Base-by-base conservation (phyloP, 1,284 basidiomycete genomes). In the Kwoniella shivajii region DNA sequence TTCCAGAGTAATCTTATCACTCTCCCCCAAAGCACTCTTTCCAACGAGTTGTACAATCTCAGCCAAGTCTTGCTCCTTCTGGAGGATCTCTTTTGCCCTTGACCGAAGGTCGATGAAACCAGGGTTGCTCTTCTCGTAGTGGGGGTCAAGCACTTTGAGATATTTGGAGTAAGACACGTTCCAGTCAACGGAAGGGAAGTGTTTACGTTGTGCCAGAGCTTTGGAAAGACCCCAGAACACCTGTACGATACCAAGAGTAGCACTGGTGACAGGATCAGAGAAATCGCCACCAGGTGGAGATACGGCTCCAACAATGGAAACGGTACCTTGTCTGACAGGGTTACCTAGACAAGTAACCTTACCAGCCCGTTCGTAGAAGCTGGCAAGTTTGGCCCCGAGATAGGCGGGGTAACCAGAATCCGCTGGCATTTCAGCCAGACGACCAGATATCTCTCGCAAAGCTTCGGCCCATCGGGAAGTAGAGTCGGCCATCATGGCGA, bases 401-500 rank as follows among this genome's bases (percentile, higher is more conserved):
- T 99, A 99, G 5, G 96, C 96, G 50, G 96, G 96, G 80, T 99
- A 99, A 64, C 93, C 93, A 38, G 95, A 98, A 80, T 99, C 96
- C 42, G 96, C 96, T 56, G 96, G 96, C 96, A 99, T 99, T 81
- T 99, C 96, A 34, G 96, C 96, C 56, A 99, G 80, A 81, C 96
- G 93, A 82, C 96, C 96, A 36, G 93, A 97, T 66, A 99, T 98
- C 84, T 99, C 96, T 84, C 96, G 92, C 49, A 99, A 82, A 31
- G 96, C 96, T 78, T 99, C 96, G 50, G 96, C 96, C 96, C 96
- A 99, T 70, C 96, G 93, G 29, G 93, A 97, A 0, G 96, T 98
- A 6, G 95, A 98, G 79, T 99, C 96, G 47, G 95, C 96, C 94
- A 99, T 99, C 96, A 99, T 99, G 49, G 95, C 88, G 30, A 99